Percentiles rank a stretch among this genome's conserved stretches.
These are phyloP conservation scores for Staphylotrichum longicolle DNA, from an alignment of 495 filamentous ascomycete species.

Conservation along the genomic window DNA sequence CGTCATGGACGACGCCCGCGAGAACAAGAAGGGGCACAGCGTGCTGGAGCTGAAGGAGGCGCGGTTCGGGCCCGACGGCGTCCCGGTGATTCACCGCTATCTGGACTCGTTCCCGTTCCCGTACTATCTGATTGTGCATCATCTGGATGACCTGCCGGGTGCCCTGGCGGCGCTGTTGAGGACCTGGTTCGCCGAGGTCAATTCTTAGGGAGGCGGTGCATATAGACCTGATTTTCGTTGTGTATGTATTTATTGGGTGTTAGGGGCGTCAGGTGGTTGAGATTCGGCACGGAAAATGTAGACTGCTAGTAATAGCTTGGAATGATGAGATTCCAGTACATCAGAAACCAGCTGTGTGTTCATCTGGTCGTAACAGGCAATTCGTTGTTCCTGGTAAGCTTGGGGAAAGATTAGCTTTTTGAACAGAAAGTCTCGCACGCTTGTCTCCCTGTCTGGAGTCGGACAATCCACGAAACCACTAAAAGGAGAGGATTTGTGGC, in stretches of 20 bases:
- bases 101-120: constrained; percentile 93
- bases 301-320: neutral
- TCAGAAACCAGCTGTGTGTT: too few relatives aligned
- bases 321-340: too few relatives aligned
- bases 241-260: constrained; percentile 5
- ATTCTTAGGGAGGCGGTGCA: constrained; percentile 29
- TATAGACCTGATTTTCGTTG: constrained; percentile 7
- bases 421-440: too few relatives aligned
- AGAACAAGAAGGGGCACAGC: constrained; percentile 42
- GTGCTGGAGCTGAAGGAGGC: constrained; percentile 82
- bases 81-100: constrained; percentile 73
- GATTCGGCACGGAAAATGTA: constrained; percentile 16
- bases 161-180: constrained; percentile 85
- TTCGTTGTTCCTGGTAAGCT: too few relatives aligned
- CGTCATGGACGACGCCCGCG: constrained; percentile 76
- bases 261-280: neutral
- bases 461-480: too few relatives aligned
- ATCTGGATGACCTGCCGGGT: constrained; percentile 85
- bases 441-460: too few relatives aligned
- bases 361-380: too few relatives aligned
- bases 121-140: constrained; percentile 91
- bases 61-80: constrained; percentile 68
- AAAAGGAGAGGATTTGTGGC: too few relatives aligned
- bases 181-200: constrained; percentile 95
- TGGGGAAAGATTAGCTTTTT: too few relatives aligned